A percentile compares a stretch with the other conserved stretches of the same genome.
Evolutionary conservation across 192 early-diverging fungal genomes (phyloP).

Genomic region (Glomus cerebriforme): DNA sequence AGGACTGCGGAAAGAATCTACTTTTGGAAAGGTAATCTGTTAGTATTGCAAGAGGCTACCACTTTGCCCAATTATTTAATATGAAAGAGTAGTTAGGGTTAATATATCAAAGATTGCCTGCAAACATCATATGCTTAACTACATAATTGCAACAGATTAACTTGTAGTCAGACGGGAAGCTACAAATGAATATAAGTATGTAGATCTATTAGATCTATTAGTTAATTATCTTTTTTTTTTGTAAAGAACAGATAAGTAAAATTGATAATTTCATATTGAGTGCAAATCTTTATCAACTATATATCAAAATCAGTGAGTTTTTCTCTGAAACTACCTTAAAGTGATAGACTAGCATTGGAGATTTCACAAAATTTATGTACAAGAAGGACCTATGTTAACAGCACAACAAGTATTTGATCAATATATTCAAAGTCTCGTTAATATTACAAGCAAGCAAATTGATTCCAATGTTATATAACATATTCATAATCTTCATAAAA

Average conservation of each 20-base stretch:
- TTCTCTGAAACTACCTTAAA: conserved; percentile 1
- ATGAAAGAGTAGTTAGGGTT: neutral
- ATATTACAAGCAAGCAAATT: too few relatives aligned
- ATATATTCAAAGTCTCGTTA: too few relatives aligned
- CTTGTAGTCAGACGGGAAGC: neutral
- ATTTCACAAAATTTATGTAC: conserved; percentile 7
- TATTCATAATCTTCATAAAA: too few relatives aligned
- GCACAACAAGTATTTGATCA: too few relatives aligned
- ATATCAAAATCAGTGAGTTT: conserved; percentile 21
- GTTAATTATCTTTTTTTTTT: neutral
- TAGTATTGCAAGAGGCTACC: neutral
- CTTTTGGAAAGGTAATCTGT: too few relatives aligned
- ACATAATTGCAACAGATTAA: neutral
- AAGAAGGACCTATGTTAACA: neutral
- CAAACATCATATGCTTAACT: conserved; percentile 4
- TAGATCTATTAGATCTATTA: neutral
- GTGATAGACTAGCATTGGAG: neutral
- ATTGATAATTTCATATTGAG: neutral
- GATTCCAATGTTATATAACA: too few relatives aligned
- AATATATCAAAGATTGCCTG: conserved; percentile 9
- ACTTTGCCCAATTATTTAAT: conserved; percentile 14
- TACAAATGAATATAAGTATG: neutral
- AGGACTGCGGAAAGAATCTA: neutral
- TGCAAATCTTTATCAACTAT: neutral
- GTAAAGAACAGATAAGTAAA: neutral